Percentiles rank a stretch among this genome's conserved stretches.
Evolutionary conservation across 371 early-diverging fungal genomes (phyloP).

Genomic region (Mortierella sp.): DNA sequence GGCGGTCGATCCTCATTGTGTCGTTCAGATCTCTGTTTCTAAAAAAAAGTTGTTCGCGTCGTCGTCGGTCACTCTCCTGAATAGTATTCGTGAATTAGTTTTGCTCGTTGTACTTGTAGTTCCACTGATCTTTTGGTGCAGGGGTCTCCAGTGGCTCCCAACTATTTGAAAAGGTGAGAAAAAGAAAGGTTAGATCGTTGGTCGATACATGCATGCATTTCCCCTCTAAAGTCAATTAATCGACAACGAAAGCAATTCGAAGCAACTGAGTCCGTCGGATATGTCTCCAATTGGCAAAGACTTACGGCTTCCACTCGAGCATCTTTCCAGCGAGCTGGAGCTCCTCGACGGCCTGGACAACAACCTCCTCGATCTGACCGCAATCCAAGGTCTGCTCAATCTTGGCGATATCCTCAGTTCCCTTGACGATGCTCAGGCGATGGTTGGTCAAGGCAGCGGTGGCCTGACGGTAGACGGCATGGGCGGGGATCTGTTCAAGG

Average conservation of each 20-base stretch:
- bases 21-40: not conserved
- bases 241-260: not conserved
- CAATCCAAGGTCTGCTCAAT: conserved; percentile 84
- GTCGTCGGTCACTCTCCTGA: not conserved
- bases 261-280: not conserved
- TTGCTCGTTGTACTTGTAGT: conserved; percentile 63
- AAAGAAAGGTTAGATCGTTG: not conserved
- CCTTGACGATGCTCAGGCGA: conserved; percentile 81
- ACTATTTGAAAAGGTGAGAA: conserved; percentile 21
- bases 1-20: not conserved
- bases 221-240: not conserved
- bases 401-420: conserved; percentile 74
- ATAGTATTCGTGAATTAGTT: conserved; percentile 26
- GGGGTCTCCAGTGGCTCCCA: conserved; percentile 88
- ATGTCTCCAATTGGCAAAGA: not conserved
- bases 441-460: conserved; percentile 83
- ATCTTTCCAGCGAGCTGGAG: conserved; percentile 83
- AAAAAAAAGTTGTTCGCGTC: not conserved
- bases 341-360: conserved; percentile 90
- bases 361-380: conserved; percentile 95
- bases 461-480: conserved; percentile 88
- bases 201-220: not conserved
- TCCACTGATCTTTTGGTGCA: conserved; percentile 89
- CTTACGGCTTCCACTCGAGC: conserved; percentile 90
- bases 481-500: conserved; percentile 79